Evolutionary conservation across 805 yeast species (phyloP), one percentile per base, ranked within the genome.

Genomic region (Barnettozyma siamensis): DNA sequence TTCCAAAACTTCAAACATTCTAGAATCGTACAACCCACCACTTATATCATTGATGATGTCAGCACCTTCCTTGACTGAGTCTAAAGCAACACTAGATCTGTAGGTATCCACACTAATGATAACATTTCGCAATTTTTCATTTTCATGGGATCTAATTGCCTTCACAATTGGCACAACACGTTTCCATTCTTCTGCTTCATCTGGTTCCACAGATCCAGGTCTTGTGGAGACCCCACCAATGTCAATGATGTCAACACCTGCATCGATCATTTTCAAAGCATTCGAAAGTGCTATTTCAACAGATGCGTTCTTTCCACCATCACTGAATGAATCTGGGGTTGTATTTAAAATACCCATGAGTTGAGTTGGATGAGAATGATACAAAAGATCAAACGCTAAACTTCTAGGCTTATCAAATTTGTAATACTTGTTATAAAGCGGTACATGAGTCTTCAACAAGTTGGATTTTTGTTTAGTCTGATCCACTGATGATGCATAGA

Each of bases 261-360:
- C 64, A 0, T 59, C 52, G 6, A 77, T 70, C 70, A 85, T 71
- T 30, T 61, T 48, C 31, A 62, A 57, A 0, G 82, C 83, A 19
- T 66, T 63, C 0, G 51, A 54, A 21, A 81, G 55, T 2, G 79
- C 69, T 10, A 62, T 60, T 0, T 63, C 70, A 0, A 70, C 29
- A 7, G 66, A 55, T 2, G 66, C 53, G 24, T 67, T 56, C 15
- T 56, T 55, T 1, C 93, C 88, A 2, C 96, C 98, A 61, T 93
- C 99, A 33, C 95, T 85, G 58, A 93, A 93, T 2, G 96, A 88
- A 61, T 93, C 97, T 0, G 97, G 96, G 0, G 99, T 93, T 17
- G 83, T 73, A 54, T 93, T 93, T 48, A 93, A 62, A 36, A 93
- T 81, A 1, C 88, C 93, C 99, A 93, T 93, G 33, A 88, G 58